Base-by-base conservation (phyloP, 257 asterid genomes). In the Solanum bulbocastanum region DNA sequence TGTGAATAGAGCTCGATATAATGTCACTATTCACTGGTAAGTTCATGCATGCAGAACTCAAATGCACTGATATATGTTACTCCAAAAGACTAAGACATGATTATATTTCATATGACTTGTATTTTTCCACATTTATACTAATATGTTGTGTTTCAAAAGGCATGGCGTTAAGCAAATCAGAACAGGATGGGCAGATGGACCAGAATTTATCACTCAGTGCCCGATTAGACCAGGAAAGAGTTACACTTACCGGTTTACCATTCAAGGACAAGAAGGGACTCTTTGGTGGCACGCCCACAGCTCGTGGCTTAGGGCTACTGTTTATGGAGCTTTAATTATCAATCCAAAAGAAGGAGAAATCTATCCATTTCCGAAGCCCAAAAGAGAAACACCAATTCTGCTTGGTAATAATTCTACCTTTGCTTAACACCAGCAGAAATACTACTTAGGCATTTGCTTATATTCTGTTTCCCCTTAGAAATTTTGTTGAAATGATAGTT, bases 201-300 rank as follows among this genome's bases (percentile, higher is more conserved):
- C 99, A 0, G 98, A 94, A 58, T 96, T 95, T 66, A 83, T 96
- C 71, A 96, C 98, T 16, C 99, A 96, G 65, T 96, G 99, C 88
- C 99, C 99, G 0, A 93, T 96, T 16, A 90, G 95, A 89, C 98
- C 98, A 0, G 99, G 98, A 73, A 89, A 84, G 42, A 96, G 96
- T 79, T 96, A 95, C 86, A 96, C 95, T 0, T 96, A 96, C 89
- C 90, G 97, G 6, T 96, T 95, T 87, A 93, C 96, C 0, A 94
- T 96, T 40, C 92, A 93, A 90, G 97, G 94, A 20, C 99, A 96
- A 49, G 98, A 94, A 91, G 99, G 99, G 35, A 96, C 99, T 0
- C 94, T 96, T 1, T 96, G 98, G 99, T 96, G 99, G 99, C 99
- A 96, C 72, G 99, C 99, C 37, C 99, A 96, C 89, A 96, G 99